Conservation (phyloP, 1,139 yeast genomes). For the Candida anutae region DNA sequence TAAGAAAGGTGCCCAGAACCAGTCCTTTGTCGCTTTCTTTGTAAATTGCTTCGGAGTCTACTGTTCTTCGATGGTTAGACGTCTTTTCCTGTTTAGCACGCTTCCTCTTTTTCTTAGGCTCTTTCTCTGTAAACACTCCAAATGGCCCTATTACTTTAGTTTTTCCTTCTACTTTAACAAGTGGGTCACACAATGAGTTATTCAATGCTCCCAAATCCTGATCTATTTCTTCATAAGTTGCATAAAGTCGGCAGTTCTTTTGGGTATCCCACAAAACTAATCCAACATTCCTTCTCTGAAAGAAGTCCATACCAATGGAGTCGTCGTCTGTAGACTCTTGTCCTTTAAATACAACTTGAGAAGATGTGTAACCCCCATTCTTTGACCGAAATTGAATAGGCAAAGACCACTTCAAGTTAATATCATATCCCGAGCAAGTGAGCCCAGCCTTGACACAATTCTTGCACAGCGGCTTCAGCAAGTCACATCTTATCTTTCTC, state of each 20-base stretch:
- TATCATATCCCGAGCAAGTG: conserved; percentile 75
- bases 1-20: not conserved
- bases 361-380: conserved; percentile 19
- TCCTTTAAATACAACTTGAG: conserved; percentile 17
- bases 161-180: conserved; percentile 28
- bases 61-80: not conserved
- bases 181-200: conserved; percentile 34
- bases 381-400: conserved; percentile 41
- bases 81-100: not conserved
- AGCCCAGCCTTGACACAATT: conserved; percentile 42
- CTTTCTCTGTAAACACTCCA: conserved; percentile 51
- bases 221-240: conserved; percentile 78
- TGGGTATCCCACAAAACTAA: conserved; percentile 57
- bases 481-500: conserved; percentile 43
- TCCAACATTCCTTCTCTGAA: conserved; percentile 67
- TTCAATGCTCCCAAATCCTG: conserved; percentile 58
- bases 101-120: conserved; percentile 1
- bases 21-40: too few species aligned
- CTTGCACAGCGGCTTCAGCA: conserved; percentile 33
- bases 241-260: conserved; percentile 40
- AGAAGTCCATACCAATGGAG: conserved; percentile 33
- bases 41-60: too few species aligned
- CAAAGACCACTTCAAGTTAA: conserved; percentile 70
- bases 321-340: conserved; percentile 7
- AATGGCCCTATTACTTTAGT: conserved; percentile 72